phyloP scores from a whole-genome alignment of 345 rosid genomes.

The Linum lewisii region DNA sequence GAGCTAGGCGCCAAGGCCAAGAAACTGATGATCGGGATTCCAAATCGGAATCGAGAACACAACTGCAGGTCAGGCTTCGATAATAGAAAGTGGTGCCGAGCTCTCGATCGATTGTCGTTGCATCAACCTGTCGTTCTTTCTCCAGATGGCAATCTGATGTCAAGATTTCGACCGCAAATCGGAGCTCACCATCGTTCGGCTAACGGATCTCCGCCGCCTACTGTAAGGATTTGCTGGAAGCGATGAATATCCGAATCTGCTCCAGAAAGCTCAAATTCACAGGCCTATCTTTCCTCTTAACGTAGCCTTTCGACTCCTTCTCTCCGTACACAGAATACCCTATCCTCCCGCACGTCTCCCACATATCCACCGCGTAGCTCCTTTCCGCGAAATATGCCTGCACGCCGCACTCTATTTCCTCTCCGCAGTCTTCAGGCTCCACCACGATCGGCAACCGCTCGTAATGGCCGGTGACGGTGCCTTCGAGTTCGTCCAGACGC shows the following conservation, averaged over 20 bases:
- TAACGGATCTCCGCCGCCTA: no score
- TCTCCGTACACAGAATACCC: constrained; percentile 45
- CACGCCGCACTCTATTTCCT: constrained; percentile 17
- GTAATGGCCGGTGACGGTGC: constrained; percentile 56
- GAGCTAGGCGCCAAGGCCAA: no score
- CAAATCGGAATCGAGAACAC: no score
- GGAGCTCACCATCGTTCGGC: no score
- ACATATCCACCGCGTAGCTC: constrained; percentile 52
- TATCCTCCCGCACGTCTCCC: constrained; percentile 38
- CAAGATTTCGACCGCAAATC: no score
- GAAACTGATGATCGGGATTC: no score
- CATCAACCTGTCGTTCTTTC: no score
- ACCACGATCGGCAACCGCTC: constrained; percentile 35
- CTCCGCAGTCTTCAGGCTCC: constrained; percentile 6
- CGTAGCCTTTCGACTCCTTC: constrained; percentile 62
- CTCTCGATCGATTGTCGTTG: no score
- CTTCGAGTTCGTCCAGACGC: constrained; percentile 71
- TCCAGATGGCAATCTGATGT: no score
- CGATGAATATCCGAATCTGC: constrained; percentile 48
- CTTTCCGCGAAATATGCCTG: constrained; percentile 61
- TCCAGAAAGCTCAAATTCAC: constrained; percentile 56
- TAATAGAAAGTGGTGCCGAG: no score
- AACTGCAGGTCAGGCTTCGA: no score
- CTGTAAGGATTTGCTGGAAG: constrained; percentile 14
- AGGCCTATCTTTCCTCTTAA: constrained; percentile 57